Conservation (phyloP, 1,284 basidiomycete species). For the Papiliotrema flavescens region DNA sequence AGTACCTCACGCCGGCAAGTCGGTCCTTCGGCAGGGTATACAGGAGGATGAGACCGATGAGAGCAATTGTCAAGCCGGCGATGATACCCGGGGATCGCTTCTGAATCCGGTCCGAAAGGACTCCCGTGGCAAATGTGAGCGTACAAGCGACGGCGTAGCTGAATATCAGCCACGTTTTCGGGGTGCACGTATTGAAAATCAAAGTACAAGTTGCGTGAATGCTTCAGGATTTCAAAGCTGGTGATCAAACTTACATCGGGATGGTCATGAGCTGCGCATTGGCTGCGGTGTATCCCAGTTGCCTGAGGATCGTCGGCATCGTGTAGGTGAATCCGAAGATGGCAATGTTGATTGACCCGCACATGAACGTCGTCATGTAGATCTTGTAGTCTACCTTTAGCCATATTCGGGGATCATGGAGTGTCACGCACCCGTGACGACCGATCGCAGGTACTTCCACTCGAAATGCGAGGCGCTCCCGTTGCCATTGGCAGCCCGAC, state of each 20-base stretch:
- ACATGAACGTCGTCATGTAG: constrained; percentile 9
- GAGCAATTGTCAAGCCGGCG: constrained; percentile 17
- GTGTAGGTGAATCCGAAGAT: constrained; percentile 17
- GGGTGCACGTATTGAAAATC: too few relatives aligned
- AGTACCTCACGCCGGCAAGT: constrained; percentile 17
- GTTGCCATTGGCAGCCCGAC: constrained; percentile 8
- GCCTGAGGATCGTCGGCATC: constrained; percentile 18
- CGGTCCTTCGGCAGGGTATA: constrained; percentile 20
- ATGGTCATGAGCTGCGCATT: constrained; percentile 26
- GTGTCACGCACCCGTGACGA: not conserved
- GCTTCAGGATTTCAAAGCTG: too few relatives aligned
- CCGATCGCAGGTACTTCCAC: constrained; percentile 1
- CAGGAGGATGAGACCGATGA: constrained; percentile 21
- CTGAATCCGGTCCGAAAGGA: constrained; percentile 13
- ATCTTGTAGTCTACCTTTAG: not conserved
- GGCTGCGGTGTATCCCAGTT: constrained; percentile 24
- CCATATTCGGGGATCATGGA: not conserved
- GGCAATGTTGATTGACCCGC: constrained; percentile 11
- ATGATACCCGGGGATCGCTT: constrained; percentile 15
- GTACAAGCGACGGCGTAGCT: constrained; percentile 11
- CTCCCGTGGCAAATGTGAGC: constrained; percentile 4
- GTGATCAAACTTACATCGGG: constrained; percentile 11
- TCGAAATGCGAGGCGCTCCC: constrained; percentile 12
- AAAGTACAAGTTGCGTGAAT: not conserved
- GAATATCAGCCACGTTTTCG: too few relatives aligned